These are phyloP conservation scores for Aspergillus baeticus DNA, from an alignment of 495 filamentous ascomycete species.

Conservation along the genomic window DNA sequence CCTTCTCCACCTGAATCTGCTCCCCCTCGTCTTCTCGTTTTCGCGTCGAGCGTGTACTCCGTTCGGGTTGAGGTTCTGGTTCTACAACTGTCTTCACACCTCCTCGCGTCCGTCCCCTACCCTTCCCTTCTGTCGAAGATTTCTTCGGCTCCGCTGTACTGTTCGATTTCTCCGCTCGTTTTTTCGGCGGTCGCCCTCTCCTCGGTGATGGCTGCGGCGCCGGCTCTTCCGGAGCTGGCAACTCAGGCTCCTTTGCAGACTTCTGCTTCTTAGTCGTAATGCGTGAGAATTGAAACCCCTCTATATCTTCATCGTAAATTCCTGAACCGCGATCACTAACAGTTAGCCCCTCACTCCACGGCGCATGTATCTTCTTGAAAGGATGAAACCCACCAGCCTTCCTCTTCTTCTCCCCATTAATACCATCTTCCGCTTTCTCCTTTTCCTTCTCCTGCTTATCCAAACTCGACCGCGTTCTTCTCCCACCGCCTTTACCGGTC, in stretches of 20 bases:
- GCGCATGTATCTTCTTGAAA: background rate
- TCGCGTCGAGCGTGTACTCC: constrained; percentile 25
- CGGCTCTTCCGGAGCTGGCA: constrained; percentile 29
- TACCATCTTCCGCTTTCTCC: too few relatives aligned
- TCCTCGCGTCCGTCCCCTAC: constrained; percentile 24
- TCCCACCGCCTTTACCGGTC: constrained; percentile 25
- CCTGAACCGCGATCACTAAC: constrained; percentile 22
- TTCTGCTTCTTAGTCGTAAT: constrained; percentile 45
- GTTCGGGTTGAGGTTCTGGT: constrained; percentile 21
- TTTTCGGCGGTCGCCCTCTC: constrained; percentile 42
- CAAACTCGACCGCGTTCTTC: constrained; percentile 41
- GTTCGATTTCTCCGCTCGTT: constrained; percentile 26
- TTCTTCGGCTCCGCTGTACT: constrained; percentile 22
- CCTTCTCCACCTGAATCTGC: constrained; percentile 27
- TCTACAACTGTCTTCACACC: constrained; percentile 16
- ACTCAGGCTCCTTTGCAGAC: constrained; percentile 25
- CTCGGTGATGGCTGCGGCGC: constrained; percentile 34
- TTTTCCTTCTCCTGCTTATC: constrained; percentile 35
- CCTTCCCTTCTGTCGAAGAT: constrained; percentile 24
- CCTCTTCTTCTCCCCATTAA: constrained; percentile 36
- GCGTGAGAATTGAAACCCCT: constrained; percentile 55
- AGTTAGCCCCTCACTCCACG: constrained; percentile 7
- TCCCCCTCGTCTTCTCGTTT: constrained; percentile 29
- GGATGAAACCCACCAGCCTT: constrained; percentile 43
- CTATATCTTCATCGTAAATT: constrained; percentile 52